phyloP scores from a whole-genome alignment of 2,329 filamentous ascomycete genomes.

The Cercospora zeae-maydis region DNA sequence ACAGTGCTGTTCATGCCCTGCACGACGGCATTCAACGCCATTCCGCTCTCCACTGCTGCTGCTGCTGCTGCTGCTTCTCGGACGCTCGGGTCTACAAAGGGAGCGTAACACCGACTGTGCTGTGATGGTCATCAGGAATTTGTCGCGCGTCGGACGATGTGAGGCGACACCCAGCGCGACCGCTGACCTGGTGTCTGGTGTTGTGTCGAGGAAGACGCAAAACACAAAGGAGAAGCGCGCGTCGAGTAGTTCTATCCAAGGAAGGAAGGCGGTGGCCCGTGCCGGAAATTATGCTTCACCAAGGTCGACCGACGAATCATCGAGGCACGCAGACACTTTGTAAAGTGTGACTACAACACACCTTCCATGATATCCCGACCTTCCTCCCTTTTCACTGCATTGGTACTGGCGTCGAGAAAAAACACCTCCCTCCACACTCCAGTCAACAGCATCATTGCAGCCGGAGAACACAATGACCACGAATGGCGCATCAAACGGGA shows the following conservation, averaged over 20 bases:
- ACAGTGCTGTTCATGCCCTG: slow-evolving; percentile 19
- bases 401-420: background rate
- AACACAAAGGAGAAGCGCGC: slow-evolving; percentile 4
- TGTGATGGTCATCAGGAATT: slow-evolving; percentile 5
- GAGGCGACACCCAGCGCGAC: background rate
- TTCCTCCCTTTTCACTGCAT: background rate
- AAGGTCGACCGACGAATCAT: background rate
- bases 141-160: slow-evolving; percentile 1
- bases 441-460: background rate
- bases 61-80: slow-evolving; percentile 5
- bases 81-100: slow-evolving; percentile 18
- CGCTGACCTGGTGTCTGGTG: slow-evolving; percentile 4
- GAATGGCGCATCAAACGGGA: slow-evolving; percentile 12
- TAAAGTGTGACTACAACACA: background rate
- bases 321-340: slow-evolving; percentile 2
- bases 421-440: background rate
- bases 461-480: slow-evolving; percentile 5
- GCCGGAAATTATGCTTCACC: background rate
- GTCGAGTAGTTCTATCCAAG: background rate
- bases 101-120: slow-evolving; percentile 15
- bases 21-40: slow-evolving; percentile 22
- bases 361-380: background rate
- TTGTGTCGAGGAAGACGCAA: background rate
- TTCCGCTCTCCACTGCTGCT: slow-evolving; percentile 10
- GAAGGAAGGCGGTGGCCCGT: background rate